phyloP scores from a whole-genome alignment of 2,329 filamentous ascomycete genomes.

The Penicillium sp. region DNA sequence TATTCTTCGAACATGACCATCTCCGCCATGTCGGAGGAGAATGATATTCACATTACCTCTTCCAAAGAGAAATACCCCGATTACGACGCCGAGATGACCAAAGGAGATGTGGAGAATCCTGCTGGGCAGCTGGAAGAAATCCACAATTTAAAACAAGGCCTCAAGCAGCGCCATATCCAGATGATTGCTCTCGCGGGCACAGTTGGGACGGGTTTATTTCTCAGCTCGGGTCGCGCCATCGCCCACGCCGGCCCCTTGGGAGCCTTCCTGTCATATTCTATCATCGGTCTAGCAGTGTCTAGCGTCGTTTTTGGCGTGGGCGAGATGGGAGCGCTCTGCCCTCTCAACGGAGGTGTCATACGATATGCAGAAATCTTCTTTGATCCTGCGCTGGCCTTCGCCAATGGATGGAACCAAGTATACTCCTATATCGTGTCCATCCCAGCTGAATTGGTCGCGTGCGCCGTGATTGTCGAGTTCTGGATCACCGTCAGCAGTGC shows the following conservation, averaged over 20 bases:
- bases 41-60: conserved; percentile 13
- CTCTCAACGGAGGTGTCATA: conserved; percentile 47
- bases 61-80: conserved; percentile 15
- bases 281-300: conserved; percentile 45
- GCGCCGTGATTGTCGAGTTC: conserved; percentile 39
- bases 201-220: conserved; percentile 47
- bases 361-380: conserved; percentile 46
- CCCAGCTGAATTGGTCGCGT: conserved; percentile 42
- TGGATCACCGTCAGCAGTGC: conserved; percentile 57
- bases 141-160: conserved; percentile 33
- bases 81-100: conserved; percentile 13
- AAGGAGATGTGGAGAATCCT: conserved; percentile 28
- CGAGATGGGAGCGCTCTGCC: conserved; percentile 47
- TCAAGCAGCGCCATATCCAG: conserved; percentile 43
- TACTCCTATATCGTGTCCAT: conserved; percentile 43
- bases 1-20: neutral
- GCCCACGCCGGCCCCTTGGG: conserved; percentile 41
- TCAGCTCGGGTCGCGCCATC: conserved; percentile 44
- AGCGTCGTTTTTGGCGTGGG: conserved; percentile 44
- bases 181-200: conserved; percentile 49
- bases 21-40: conserved; percentile 6
- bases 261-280: conserved; percentile 45
- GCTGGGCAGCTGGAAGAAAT: conserved; percentile 33
- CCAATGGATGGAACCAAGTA: conserved; percentile 49
- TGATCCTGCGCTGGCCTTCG: conserved; percentile 45